These are phyloP conservation scores for Lentinula lateritia DNA, from an alignment of 768 basidiomycete genomes.

Conservation along the genomic window DNA sequence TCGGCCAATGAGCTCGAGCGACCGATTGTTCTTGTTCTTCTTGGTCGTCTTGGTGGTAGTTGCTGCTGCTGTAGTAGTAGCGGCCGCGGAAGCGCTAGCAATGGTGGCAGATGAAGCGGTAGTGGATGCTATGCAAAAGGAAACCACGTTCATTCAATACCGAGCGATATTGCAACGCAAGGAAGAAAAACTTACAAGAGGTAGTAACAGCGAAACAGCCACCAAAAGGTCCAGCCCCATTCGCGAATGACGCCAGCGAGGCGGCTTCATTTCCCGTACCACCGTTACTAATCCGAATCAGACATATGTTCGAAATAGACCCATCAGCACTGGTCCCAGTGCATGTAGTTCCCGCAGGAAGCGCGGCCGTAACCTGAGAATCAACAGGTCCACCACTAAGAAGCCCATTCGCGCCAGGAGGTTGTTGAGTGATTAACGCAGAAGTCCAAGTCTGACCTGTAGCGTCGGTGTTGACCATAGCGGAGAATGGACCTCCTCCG, in stretches of 20 bases:
- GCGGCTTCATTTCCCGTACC: slow-evolving; percentile 10
- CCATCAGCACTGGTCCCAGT: slow-evolving; percentile 20
- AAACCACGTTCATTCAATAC: too few species aligned
- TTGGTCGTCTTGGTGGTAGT: neutral
- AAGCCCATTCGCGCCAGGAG: slow-evolving; percentile 19
- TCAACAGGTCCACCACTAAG: slow-evolving; percentile 17
- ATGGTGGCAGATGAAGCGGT: slow-evolving; percentile 1
- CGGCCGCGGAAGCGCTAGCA: neutral
- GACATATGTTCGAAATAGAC: slow-evolving; percentile 20
- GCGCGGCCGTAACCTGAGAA: slow-evolving; percentile 18
- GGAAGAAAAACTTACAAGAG: neutral
- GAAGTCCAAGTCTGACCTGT: slow-evolving; percentile 18
- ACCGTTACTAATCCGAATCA: slow-evolving; percentile 29
- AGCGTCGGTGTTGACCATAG: slow-evolving; percentile 21
- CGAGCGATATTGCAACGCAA: too few species aligned
- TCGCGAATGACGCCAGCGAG: slow-evolving; percentile 13
- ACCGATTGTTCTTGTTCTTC: neutral
- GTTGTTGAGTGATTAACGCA: slow-evolving; percentile 15
- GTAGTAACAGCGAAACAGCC: slow-evolving; percentile 19
- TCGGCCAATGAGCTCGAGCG: neutral
- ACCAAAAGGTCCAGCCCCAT: slow-evolving; percentile 26
- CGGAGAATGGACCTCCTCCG: slow-evolving; percentile 23
- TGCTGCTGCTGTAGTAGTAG: neutral
- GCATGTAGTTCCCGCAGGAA: slow-evolving; percentile 29
- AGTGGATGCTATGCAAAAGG: neutral